Evolutionary conservation across 805 yeast species (phyloP), one percentile per base, ranked within the genome.

Genomic region (Candida anglica): DNA sequence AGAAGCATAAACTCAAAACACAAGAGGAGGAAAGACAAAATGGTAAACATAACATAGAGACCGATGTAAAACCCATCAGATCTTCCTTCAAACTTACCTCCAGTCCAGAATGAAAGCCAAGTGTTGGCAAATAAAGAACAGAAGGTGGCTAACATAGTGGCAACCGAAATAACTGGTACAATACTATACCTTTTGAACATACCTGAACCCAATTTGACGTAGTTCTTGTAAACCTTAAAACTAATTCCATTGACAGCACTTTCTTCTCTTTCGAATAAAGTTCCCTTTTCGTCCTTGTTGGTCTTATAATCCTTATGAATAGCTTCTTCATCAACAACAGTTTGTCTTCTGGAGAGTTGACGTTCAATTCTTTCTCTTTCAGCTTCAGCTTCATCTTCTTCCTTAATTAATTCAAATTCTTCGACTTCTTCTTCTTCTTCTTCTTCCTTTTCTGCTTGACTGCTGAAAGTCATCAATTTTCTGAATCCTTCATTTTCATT

Each of bases 41-140:
- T 46, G 0, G 78, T 62, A 42, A 79, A 63, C 67, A 79, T 61
- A 25, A 81, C 80, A 44, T 78, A 80, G 23, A 84, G 40, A 1
- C 89, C 93, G 51, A 81, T 80, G 60, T 85, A 84, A 45, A 75
- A 74, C 0, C 77, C 73, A 33, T 64, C 59, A 4, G 73, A 36
- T 32, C 59, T 58, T 13, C 54, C 53, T 3, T 52, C 41, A 47
- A 81, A 84, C 50, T 70, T 74, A 31, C 63, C 40, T 6, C 64
- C 65, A 4, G 79, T 66, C 95, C 95, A 86, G 55, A 80, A 86
- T 1, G 91, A 78, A 37, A 86, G 63, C 91, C 91, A 83, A 11
- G 79, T 77, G 50, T 78, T 79, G 28, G 79, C 66, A 46, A 79
- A 77, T 31, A 79, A 52, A 32, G 63, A 64, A 36, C 69, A 62